A percentile compares a stretch with the other conserved stretches of the same genome.
Conservation (phyloP, 352 stramenopile genomes). For the Nothophytophthora sp. region DNA sequence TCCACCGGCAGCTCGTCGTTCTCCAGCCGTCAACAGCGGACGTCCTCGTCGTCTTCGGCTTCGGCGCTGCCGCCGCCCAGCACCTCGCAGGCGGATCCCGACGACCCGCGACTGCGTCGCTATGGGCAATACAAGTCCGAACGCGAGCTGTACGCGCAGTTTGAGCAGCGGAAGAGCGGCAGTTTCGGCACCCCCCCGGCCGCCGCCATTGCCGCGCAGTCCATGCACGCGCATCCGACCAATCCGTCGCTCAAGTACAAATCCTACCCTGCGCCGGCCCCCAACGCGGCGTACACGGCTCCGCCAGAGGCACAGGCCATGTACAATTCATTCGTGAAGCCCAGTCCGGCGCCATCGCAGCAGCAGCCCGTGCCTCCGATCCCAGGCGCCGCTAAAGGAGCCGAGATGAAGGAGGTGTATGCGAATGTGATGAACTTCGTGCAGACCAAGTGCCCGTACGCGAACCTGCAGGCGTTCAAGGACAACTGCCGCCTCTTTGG, state of each 20-base stretch:
- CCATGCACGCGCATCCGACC: conserved; percentile 48
- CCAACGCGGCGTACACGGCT: conserved; percentile 35
- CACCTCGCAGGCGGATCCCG: conserved; percentile 34
- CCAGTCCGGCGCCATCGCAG: conserved; percentile 30
- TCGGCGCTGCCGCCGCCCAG: conserved; percentile 23
- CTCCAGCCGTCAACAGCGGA: conserved; percentile 7
- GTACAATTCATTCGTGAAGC: conserved; percentile 45
- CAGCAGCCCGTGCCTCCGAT: conserved; percentile 53
- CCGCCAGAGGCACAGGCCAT: conserved; percentile 35
- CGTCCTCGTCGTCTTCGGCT: conserved; percentile 24
- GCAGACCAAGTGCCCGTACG: conserved; percentile 74
- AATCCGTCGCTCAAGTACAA: conserved; percentile 60
- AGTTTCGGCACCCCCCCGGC: conserved; percentile 17
- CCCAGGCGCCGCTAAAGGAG: conserved; percentile 48
- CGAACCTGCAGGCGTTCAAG: conserved; percentile 84
- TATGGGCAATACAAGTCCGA: conserved; percentile 84
- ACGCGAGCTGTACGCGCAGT: conserved; percentile 79
- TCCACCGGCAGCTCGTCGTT: conserved; percentile 21
- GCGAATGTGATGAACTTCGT: conserved; percentile 81
- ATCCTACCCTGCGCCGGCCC: conserved; percentile 52
- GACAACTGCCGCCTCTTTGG: conserved; percentile 89
- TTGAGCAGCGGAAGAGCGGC: conserved; percentile 48
- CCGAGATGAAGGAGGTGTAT: conserved; percentile 86
- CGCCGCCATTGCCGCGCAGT: no score
- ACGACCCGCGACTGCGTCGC: conserved; percentile 71